Percentiles rank a stretch among this genome's conserved stretches.
These are phyloP conservation scores for Metarhizium brunneum DNA, from an alignment of 2,329 filamentous ascomycete genomes.

Conservation along the genomic window DNA sequence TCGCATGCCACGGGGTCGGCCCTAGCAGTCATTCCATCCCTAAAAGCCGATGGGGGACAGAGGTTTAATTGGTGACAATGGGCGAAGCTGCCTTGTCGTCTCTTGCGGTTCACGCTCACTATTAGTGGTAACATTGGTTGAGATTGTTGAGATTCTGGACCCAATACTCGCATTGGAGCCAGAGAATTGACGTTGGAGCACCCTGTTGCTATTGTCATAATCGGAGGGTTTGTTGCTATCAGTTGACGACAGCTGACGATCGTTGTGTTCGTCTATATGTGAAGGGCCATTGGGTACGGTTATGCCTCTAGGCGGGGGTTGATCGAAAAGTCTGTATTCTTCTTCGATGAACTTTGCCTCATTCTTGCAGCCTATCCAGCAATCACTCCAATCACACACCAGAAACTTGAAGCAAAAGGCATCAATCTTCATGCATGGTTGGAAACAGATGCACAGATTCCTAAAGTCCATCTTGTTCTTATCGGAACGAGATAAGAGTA, in stretches of 20 bases:
- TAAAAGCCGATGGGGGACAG: conserved; percentile 53
- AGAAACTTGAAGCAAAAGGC: conserved; percentile 92
- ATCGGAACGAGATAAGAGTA: conserved; percentile 82
- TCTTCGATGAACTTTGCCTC: conserved; percentile 71
- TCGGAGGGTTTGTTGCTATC: conserved; percentile 50
- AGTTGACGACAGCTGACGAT: conserved; percentile 43
- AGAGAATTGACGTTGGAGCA: conserved; percentile 32
- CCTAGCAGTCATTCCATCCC: not conserved
- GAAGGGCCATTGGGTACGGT: conserved; percentile 22
- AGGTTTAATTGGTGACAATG: conserved; percentile 57
- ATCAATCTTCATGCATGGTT: conserved; percentile 94
- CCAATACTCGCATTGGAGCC: conserved; percentile 34
- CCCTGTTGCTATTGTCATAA: conserved; percentile 25
- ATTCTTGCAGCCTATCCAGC: conserved; percentile 93
- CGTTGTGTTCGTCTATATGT: conserved; percentile 10
- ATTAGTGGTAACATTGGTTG: conserved; percentile 36
- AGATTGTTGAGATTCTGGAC: conserved; percentile 32
- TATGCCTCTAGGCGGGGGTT: conserved; percentile 44
- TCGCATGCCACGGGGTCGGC: not conserved
- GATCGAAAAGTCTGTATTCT: conserved; percentile 53
- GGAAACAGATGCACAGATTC: conserved; percentile 93
- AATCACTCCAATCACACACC: conserved; percentile 90
- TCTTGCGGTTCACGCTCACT: conserved; percentile 27
- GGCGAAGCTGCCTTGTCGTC: conserved; percentile 33
- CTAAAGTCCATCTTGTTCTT: conserved; percentile 98